Evolutionary conservation across 1,139 yeast species (phyloP), one percentile per base, ranked within the genome.

Genomic region (Pichia inconspicua): DNA sequence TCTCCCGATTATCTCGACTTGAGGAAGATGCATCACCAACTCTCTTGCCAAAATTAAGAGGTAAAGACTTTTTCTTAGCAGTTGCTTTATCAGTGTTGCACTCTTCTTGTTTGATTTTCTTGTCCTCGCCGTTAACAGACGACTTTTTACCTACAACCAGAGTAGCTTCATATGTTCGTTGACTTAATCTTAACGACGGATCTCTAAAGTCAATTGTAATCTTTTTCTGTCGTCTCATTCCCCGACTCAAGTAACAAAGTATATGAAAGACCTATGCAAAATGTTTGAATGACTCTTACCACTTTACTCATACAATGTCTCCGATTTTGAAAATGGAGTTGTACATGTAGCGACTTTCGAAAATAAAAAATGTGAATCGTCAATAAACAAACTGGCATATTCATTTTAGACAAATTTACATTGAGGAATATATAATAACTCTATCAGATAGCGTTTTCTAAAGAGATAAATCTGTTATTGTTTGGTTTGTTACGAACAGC

Each of bases 141-240:
- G 15, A 17, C 25, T 44, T 53, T 47, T 51, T 58, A 5, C 66
- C 66, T 10, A 63, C 66, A 27, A 60, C 50, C 46, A 63, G 48
- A 27, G 63, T 62, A 2, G 65, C 60, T 54, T 63, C 66, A 42
- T 61, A 58, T 6, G 66, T 58, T 36, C 64, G 45, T 48, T 61
- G 63, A 30, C 62, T 57, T 44, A 55, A 50, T 10, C 65, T 56
- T 38, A 49, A 56, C 41, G 63, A 47, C 9, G 62, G 55, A 42
- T 54, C 51, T 40, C 46, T 52, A 47, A 62, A 56, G 43, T 61
- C 60, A 40, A 60, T 57, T 17, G 58, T 56, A 40, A 61, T 35
- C 34, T 52, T 44, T 22, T 46, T 39, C 15, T 49, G 46, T 32
- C 37, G 46, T 32, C 46, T 42, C 50, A 49, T 27, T 27, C 4